Evolutionary conservation across 2,329 filamentous ascomycete species (phyloP).

Genomic region (Mollisia scopiformis): DNA sequence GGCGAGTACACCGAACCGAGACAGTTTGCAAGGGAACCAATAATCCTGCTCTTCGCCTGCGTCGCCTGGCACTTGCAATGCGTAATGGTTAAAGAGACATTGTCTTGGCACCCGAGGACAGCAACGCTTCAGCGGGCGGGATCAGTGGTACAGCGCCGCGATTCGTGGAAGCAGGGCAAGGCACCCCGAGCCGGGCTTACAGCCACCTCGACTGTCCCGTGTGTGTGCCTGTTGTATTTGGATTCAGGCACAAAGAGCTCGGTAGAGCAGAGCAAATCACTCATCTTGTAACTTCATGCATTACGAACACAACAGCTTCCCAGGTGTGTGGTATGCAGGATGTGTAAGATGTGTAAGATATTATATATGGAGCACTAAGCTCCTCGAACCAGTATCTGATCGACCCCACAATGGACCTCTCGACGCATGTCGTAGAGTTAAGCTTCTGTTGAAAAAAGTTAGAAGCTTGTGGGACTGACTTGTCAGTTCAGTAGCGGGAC

Average conservation of each 20-base stretch:
- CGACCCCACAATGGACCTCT: not conserved
- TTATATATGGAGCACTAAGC: not conserved
- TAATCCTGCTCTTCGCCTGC: not conserved
- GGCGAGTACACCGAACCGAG: not conserved
- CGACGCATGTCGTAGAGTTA: not conserved
- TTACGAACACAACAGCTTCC: not conserved
- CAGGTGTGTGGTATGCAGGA: not conserved
- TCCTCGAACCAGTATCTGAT: not conserved
- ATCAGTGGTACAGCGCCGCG: not conserved
- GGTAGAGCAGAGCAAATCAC: not conserved
- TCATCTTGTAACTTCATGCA: not conserved
- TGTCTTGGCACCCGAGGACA: not conserved
- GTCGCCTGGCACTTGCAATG: not conserved
- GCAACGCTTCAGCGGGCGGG: not conserved
- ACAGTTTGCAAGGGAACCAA: not conserved
- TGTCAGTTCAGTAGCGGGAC: not conserved
- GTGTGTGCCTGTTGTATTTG: not conserved
- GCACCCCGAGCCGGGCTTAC: not conserved
- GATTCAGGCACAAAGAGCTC: not conserved
- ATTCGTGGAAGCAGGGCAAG: not conserved
- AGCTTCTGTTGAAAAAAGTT: not conserved
- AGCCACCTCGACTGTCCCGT: not conserved
- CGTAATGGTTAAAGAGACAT: not conserved
- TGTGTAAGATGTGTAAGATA: not conserved
- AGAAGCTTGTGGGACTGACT: not conserved